Evolutionary conservation across 116 monocot genomes (phyloP).

Genomic region (Dioscorea cayenensis): DNA sequence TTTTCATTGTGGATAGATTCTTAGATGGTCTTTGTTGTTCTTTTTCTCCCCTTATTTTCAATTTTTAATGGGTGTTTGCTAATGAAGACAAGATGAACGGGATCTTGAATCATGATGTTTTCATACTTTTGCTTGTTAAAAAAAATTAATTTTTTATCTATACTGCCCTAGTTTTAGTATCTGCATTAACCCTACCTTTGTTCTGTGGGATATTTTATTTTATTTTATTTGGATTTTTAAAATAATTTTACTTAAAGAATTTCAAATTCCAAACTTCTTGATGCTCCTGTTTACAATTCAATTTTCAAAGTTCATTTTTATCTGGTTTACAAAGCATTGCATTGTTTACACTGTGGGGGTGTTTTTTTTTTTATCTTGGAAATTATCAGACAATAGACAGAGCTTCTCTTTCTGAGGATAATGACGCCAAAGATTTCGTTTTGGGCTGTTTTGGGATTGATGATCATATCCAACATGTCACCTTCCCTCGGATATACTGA

Average conservation of each 20-base stretch:
- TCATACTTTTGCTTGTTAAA: too few species aligned
- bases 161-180: too few species aligned
- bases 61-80: background rate
- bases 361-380: background rate
- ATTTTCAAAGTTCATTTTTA: too few species aligned
- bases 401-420: background rate
- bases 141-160: too few species aligned
- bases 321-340: background rate
- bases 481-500: conserved; percentile 34
- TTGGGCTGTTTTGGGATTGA: conserved; percentile 9
- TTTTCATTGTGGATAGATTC: background rate
- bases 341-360: background rate
- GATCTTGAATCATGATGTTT: too few species aligned
- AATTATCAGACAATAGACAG: background rate
- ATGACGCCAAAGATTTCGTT: conserved; percentile 1
- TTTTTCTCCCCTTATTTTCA: background rate
- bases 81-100: background rate
- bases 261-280: too few species aligned
- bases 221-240: too few species aligned
- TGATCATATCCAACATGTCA: conserved; percentile 22
- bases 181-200: too few species aligned
- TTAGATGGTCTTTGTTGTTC: background rate
- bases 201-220: too few species aligned
- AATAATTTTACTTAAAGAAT: too few species aligned
- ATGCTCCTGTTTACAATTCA: too few species aligned